Evolutionary conservation across 805 yeast genomes (phyloP).

Genomic region (Ogataea ganodermae): DNA sequence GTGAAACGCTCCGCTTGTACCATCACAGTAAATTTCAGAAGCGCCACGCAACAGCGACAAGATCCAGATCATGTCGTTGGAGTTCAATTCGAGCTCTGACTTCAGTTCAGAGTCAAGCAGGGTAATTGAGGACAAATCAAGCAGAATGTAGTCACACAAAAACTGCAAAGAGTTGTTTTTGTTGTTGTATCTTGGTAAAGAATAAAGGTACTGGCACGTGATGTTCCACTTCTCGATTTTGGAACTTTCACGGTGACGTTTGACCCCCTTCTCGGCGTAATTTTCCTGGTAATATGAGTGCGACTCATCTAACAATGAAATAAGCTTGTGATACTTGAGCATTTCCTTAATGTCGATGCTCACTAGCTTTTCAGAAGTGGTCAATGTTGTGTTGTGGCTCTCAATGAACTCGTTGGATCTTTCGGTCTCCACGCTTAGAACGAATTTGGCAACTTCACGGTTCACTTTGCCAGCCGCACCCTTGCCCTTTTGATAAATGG

Average conservation of each 20-base stretch:
- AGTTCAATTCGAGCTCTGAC: slow-evolving; percentile 24
- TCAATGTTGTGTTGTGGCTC: slow-evolving; percentile 35
- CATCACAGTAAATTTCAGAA: slow-evolving; percentile 32
- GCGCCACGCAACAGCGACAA: slow-evolving; percentile 46
- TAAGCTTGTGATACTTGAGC: slow-evolving; percentile 32
- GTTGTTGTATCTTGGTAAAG: slow-evolving; percentile 35
- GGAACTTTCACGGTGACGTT: slow-evolving; percentile 19
- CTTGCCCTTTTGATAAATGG: slow-evolving; percentile 27
- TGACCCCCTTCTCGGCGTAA: slow-evolving; percentile 14
- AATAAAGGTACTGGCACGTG: slow-evolving; percentile 38
- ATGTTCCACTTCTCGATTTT: slow-evolving; percentile 21
- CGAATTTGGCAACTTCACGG: slow-evolving; percentile 56
- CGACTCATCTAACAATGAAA: slow-evolving; percentile 35
- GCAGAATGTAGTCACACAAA: slow-evolving; percentile 42
- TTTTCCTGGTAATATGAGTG: slow-evolving; percentile 25
- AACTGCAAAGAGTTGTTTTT: slow-evolving; percentile 39
- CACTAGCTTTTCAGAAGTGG: slow-evolving; percentile 22
- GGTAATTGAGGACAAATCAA: slow-evolving; percentile 44
- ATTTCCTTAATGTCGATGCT: slow-evolving; percentile 33
- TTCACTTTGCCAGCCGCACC: slow-evolving; percentile 31
- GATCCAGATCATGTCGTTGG: slow-evolving; percentile 35
- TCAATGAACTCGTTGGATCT: slow-evolving; percentile 40
- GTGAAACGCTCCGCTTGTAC: slow-evolving; percentile 21
- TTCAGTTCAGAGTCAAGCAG: slow-evolving; percentile 36
- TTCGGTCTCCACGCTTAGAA: slow-evolving; percentile 46